A percentile compares a stretch with the other conserved stretches of the same genome.
phyloP scores from a whole-genome alignment of 2,329 filamentous ascomycete species.

The Gyromitra esculenta region DNA sequence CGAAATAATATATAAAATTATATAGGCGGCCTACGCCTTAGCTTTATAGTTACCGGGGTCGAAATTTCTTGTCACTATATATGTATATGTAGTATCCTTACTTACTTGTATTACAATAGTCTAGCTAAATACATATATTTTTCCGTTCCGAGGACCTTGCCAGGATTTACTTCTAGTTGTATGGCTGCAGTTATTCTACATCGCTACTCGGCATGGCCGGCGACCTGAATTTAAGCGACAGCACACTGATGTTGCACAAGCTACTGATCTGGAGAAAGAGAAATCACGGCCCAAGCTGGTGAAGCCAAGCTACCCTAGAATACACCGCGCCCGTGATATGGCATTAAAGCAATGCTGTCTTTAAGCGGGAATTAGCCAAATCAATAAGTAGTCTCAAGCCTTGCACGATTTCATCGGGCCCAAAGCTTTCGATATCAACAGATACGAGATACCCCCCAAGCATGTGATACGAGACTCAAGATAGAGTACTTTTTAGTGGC shows the following conservation, averaged over 20 bases:
- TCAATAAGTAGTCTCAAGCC: constrained; percentile 2
- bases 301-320: neutral
- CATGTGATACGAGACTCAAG: constrained; percentile 16
- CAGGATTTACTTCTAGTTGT: neutral
- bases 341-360: neutral
- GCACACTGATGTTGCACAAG: neutral
- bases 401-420: neutral
- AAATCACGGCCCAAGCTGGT: neutral
- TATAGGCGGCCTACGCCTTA: neutral
- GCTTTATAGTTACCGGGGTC: neutral
- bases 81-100: neutral
- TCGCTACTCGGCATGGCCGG: constrained; percentile 14
- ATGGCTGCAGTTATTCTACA: neutral
- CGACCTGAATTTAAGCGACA: constrained; percentile 18
- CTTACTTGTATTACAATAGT: too few relatives aligned
- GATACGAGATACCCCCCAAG: constrained; percentile 14
- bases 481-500: constrained; percentile 1
- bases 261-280: neutral
- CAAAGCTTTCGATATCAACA: neutral
- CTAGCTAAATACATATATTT: too few relatives aligned
- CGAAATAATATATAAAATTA: neutral
- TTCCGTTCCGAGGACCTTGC: neutral
- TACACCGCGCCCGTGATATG: neutral
- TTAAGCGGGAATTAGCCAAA: constrained; percentile 8
- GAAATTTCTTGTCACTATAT: neutral